phyloP scores from a whole-genome alignment of 2,329 filamentous ascomycete genomes.

The Metarhizium guizhouense region DNA sequence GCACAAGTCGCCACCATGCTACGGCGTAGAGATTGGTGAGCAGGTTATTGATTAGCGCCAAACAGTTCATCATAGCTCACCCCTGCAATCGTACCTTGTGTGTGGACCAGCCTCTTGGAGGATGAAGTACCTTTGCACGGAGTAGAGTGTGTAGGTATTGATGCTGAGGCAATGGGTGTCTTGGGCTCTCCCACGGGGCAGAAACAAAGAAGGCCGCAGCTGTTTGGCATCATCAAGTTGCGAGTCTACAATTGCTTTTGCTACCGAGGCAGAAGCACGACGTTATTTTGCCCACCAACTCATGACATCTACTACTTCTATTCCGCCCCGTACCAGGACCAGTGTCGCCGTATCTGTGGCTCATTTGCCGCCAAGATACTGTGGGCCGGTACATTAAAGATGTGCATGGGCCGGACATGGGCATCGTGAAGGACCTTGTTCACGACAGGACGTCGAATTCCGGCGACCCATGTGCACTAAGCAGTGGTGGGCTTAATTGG shows the following conservation, averaged over 20 bases:
- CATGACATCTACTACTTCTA: too few relatives aligned
- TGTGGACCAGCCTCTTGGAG: not conserved
- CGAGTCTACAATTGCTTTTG: not conserved
- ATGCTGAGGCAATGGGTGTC: not conserved
- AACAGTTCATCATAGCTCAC: constrained; percentile 1
- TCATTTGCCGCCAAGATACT: not conserved
- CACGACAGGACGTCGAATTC: not conserved
- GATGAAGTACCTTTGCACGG: not conserved
- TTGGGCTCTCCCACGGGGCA: not conserved
- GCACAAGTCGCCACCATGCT: not conserved
- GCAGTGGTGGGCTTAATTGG: not conserved
- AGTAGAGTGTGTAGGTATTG: too few relatives aligned
- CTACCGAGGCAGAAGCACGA: too few relatives aligned
- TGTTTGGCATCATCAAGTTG: not conserved
- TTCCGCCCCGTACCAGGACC: too few relatives aligned
- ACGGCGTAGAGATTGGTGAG: not conserved
- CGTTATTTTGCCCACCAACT: too few relatives aligned
- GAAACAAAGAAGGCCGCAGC: too few relatives aligned
- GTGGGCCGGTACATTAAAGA: constrained; percentile 3
- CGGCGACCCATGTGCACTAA: not conserved
- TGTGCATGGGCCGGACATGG: constrained; percentile 2
- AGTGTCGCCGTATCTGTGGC: not conserved
- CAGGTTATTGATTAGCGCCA: not conserved
- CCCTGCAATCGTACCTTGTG: not conserved
- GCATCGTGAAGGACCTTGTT: constrained; percentile 1